Percentiles rank a stretch among this genome's conserved stretches.
Evolutionary conservation across 139 green algal species (phyloP).

Genomic region (Trebouxia sp.): DNA sequence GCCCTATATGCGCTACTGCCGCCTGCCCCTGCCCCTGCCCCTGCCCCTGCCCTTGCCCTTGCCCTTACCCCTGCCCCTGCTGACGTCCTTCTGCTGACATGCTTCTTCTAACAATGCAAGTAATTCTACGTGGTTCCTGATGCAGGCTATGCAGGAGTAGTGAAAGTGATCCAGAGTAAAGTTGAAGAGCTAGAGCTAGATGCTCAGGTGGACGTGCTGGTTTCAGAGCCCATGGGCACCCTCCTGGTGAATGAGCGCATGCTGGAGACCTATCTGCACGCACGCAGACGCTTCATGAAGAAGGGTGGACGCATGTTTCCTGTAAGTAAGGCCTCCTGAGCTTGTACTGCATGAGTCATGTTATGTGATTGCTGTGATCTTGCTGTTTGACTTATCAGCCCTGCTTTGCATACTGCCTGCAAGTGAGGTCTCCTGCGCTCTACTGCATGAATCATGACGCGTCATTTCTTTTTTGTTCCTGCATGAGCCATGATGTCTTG

Average conservation of each 20-base stretch:
- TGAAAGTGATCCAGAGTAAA: slow-evolving; percentile 68
- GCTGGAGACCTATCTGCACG: slow-evolving; percentile 93
- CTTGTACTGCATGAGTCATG: background rate
- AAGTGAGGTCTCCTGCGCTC: too few relatives aligned
- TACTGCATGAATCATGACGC: too few relatives aligned
- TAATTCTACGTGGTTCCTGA: too few relatives aligned
- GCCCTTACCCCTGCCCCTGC: too few relatives aligned
- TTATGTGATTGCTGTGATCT: background rate
- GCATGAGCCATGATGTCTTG: too few relatives aligned
- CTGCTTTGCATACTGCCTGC: too few relatives aligned
- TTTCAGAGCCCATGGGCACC: slow-evolving; percentile 90
- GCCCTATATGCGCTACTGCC: too few relatives aligned
- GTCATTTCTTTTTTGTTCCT: too few relatives aligned
- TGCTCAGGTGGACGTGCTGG: slow-evolving; percentile 79
- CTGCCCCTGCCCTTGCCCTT: background rate
- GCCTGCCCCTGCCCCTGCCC: too few relatives aligned
- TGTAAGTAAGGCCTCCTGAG: slow-evolving; percentile 36
- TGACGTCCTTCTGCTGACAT: background rate
- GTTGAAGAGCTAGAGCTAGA: slow-evolving; percentile 74
- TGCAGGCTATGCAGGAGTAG: slow-evolving; percentile 8
- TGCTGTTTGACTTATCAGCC: too few relatives aligned
- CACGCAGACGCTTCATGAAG: slow-evolving; percentile 81
- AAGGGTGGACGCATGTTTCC: slow-evolving; percentile 96
- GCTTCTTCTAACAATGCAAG: background rate
- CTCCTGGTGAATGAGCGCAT: slow-evolving; percentile 97